A percentile compares a stretch with the other conserved stretches of the same genome.
Evolutionary conservation across 768 basidiomycete species (phyloP).

Genomic region (Mrakia gelida): DNA sequence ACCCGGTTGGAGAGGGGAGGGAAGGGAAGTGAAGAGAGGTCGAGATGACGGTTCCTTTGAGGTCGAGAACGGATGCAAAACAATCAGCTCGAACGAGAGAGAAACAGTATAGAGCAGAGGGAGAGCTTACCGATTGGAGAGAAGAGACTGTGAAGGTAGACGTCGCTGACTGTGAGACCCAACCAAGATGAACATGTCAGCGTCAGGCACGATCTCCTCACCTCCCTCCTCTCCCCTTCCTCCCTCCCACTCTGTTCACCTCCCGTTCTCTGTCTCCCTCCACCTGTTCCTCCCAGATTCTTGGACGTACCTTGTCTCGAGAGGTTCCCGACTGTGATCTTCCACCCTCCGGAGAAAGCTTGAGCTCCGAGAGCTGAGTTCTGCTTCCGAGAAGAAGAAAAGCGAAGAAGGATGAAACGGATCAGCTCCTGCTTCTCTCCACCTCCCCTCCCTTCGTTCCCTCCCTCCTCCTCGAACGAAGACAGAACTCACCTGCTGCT

Average conservation of each 20-base stretch:
- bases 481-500: constrained; percentile 12
- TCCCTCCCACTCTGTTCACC: not conserved
- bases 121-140: constrained; percentile 8
- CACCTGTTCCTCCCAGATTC: not conserved
- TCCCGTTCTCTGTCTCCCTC: no score
- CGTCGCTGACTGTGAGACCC: constrained; percentile 19
- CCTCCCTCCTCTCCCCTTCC: not conserved
- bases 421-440: not conserved
- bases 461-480: not conserved
- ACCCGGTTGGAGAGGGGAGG: constrained; percentile 6
- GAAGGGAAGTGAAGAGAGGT: constrained; percentile 26
- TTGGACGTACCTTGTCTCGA: constrained; percentile 21
- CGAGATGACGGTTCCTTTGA: constrained; percentile 7
- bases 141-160: constrained; percentile 19
- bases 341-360: constrained; percentile 4
- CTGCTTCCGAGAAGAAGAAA: not conserved
- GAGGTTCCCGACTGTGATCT: constrained; percentile 24
- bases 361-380: not conserved
- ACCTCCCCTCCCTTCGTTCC: not conserved
- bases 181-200: not conserved
- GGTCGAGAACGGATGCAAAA: not conserved
- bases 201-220: not conserved
- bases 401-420: not conserved
- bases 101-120: not conserved
- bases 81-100: not conserved